These are phyloP conservation scores for Globisporangium recalcitrans DNA, from an alignment of 352 stramenopile species.

Conservation along the genomic window DNA sequence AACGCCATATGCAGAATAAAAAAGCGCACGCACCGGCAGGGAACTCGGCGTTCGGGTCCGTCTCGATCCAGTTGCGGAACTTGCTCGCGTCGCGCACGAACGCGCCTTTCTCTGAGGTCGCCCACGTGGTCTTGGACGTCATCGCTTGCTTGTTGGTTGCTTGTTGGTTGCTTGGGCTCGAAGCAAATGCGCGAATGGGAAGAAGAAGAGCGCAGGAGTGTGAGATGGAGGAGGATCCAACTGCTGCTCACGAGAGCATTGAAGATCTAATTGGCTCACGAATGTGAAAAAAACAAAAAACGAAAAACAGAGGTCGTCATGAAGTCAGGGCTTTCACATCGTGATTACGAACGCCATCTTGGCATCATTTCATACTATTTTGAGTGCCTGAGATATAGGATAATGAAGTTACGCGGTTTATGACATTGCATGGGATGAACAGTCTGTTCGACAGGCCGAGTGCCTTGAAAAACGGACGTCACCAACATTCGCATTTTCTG, in stretches of 20 bases:
- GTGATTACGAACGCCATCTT: constrained; percentile 11
- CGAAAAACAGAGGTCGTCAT: neutral
- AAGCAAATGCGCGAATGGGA: constrained; percentile 17
- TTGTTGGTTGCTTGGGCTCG: neutral
- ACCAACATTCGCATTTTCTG: neutral
- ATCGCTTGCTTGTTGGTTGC: constrained; percentile 22
- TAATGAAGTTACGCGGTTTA: neutral
- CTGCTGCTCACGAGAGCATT: neutral
- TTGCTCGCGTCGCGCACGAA: constrained; percentile 71
- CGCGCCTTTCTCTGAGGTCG: constrained; percentile 58
- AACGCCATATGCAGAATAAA: neutral
- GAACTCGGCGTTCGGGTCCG: constrained; percentile 52
- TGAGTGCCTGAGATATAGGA: neutral
- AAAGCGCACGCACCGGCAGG: constrained; percentile 25
- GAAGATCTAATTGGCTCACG: neutral
- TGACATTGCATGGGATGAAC: neutral
- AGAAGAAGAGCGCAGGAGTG: neutral
- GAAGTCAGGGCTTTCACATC: neutral
- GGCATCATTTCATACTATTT: no score
- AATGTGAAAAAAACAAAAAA: no score
- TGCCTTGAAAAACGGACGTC: neutral
- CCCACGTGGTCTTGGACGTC: constrained; percentile 60
- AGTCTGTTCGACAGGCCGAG: neutral
- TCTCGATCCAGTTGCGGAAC: constrained; percentile 80
- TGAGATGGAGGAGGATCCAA: neutral